Evolutionary conservation across 2,329 filamentous ascomycete genomes (phyloP).

Genomic region (Alternaria sp.): DNA sequence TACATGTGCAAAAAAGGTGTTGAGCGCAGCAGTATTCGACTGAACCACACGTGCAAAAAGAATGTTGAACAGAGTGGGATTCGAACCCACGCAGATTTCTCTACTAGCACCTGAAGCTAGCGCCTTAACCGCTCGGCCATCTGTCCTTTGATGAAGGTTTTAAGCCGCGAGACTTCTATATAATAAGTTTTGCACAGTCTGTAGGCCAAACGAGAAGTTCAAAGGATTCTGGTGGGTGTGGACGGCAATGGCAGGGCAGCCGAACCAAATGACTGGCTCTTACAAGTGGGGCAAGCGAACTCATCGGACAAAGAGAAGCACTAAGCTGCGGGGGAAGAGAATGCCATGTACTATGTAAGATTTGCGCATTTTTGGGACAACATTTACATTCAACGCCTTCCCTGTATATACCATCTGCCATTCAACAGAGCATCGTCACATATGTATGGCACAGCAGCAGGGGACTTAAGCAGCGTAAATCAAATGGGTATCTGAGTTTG

Average conservation of each 20-base stretch:
- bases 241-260: neutral
- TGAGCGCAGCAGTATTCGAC: conserved; percentile 46
- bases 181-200: too few species aligned
- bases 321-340: neutral
- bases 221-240: neutral
- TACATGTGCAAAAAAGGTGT: conserved; percentile 14
- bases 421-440: neutral
- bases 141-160: conserved; percentile 14
- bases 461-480: neutral
- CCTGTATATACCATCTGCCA: neutral
- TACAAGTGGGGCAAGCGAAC: neutral
- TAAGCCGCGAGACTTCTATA: too few species aligned
- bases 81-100: conserved; percentile 46
- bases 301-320: neutral
- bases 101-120: conserved; percentile 49
- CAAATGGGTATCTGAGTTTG: neutral
- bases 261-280: neutral
- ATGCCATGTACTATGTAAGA: neutral
- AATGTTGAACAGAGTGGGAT: conserved; percentile 46
- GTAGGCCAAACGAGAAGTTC: too few species aligned
- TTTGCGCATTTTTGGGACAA: neutral
- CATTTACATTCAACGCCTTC: neutral
- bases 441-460: neutral
- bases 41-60: neutral
- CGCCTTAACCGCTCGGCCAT: conserved; percentile 48